A percentile compares a stretch with the other conserved stretches of the same genome.
Evolutionary conservation across 129 eudicot species (phyloP).

Genomic region (Ambrosia trifida): DNA sequence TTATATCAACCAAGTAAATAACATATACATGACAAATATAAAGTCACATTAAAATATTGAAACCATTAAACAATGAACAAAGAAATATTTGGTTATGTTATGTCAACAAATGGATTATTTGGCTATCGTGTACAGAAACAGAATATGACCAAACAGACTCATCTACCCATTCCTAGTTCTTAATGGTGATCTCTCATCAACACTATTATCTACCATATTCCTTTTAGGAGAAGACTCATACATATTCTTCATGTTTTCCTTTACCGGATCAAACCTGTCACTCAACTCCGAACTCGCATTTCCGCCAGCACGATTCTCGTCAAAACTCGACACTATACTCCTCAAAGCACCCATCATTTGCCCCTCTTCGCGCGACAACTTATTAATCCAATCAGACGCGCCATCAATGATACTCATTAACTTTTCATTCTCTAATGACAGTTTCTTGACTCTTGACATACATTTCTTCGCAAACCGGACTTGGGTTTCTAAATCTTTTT

Average conservation of each 20-base stretch:
- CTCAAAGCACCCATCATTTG: conserved; percentile 51
- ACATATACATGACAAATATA: too few species aligned
- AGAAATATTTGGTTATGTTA: conserved; percentile 34
- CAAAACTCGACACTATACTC: conserved; percentile 44
- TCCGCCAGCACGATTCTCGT: conserved; percentile 12
- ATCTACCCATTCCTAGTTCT: conserved; percentile 60
- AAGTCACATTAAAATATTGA: neutral
- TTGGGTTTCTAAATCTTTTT: conserved; percentile 41
- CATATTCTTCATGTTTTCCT: conserved; percentile 49
- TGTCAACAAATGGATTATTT: conserved; percentile 18
- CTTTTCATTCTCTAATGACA: conserved; percentile 45
- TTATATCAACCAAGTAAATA: too few species aligned
- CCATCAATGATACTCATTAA: conserved; percentile 37
- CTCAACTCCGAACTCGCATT: conserved; percentile 5
- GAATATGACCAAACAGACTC: neutral
- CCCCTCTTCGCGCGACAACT: conserved; percentile 51
- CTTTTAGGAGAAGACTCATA: conserved; percentile 46
- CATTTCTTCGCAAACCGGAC: conserved; percentile 35
- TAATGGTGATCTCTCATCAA: conserved; percentile 64
- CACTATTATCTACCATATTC: conserved; percentile 40
- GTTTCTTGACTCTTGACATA: conserved; percentile 30
- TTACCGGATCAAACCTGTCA: conserved; percentile 44
- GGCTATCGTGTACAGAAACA: conserved; percentile 11
- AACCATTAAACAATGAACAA: neutral
- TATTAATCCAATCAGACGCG: conserved; percentile 40